A percentile compares a stretch with the other conserved stretches of the same genome.
phyloP scores from a whole-genome alignment of 1,139 yeast genomes.

The Geotrichum carabidarum region DNA sequence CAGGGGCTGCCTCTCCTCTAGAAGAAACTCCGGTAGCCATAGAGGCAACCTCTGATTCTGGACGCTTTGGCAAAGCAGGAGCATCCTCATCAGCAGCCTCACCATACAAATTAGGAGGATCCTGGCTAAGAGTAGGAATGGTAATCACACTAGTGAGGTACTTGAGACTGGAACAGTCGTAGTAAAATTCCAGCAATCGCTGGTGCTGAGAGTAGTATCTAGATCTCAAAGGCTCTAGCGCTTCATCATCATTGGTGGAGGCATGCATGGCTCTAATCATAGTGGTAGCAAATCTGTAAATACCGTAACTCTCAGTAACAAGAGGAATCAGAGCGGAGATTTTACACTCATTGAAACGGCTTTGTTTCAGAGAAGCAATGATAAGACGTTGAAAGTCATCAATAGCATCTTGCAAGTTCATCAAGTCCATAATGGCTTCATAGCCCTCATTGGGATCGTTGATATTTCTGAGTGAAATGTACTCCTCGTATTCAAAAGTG shows the following conservation, averaged over 20 bases:
- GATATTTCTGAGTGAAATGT: slow-evolving; percentile 77
- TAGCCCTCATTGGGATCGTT: slow-evolving; percentile 95
- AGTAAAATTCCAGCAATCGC: slow-evolving; percentile 76
- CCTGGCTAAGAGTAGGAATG: slow-evolving; percentile 71
- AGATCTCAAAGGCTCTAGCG: slow-evolving; percentile 66
- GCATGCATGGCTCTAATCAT: slow-evolving; percentile 87
- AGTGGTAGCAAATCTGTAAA: slow-evolving; percentile 80
- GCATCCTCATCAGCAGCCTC: slow-evolving; percentile 43
- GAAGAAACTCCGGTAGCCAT: slow-evolving; percentile 42
- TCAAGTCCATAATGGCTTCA: slow-evolving; percentile 78
- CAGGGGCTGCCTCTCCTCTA: slow-evolving; percentile 30
- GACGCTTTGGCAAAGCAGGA: slow-evolving; percentile 46
- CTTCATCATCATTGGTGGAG: slow-evolving; percentile 72
- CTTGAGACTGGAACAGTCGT: slow-evolving; percentile 82
- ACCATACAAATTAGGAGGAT: slow-evolving; percentile 61
- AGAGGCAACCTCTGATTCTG: slow-evolving; percentile 32
- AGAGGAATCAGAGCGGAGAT: slow-evolving; percentile 85
- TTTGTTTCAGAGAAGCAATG: slow-evolving; percentile 65
- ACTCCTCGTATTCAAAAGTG: slow-evolving; percentile 93
- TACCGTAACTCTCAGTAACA: slow-evolving; percentile 91
- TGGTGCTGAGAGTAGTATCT: slow-evolving; percentile 77
- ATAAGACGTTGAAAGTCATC: slow-evolving; percentile 75
- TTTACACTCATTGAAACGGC: slow-evolving; percentile 70
- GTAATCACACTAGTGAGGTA: slow-evolving; percentile 79
- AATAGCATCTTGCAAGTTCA: slow-evolving; percentile 80